A percentile compares a stretch with the other conserved stretches of the same genome.
These are phyloP conservation scores for Mrakia hoshinonis DNA, from an alignment of 768 basidiomycete genomes.

Conservation along the genomic window DNA sequence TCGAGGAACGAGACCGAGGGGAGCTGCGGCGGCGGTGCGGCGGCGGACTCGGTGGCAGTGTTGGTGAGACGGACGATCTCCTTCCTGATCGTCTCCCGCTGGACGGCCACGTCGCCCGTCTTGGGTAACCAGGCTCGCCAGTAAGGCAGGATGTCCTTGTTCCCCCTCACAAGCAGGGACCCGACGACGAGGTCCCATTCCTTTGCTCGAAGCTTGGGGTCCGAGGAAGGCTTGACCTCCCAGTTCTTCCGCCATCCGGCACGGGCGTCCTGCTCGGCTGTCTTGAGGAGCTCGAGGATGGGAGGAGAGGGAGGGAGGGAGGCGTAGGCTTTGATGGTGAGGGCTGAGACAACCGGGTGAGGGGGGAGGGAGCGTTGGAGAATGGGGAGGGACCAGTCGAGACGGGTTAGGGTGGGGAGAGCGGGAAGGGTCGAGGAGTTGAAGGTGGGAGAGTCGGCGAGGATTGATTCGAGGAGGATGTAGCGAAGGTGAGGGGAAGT, in stretches of 20 bases:
- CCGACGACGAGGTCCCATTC: slow-evolving; percentile 6
- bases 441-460: background rate
- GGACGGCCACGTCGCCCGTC: background rate
- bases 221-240: background rate
- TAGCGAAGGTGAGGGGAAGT: background rate
- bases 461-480: background rate
- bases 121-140: slow-evolving; percentile 3
- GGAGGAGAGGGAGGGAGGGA: background rate
- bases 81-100: background rate
- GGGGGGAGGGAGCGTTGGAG: slow-evolving; percentile 3
- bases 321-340: slow-evolving; percentile 4
- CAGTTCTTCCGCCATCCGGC: background rate
- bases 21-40: no score
- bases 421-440: background rate
- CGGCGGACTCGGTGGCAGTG: background rate
- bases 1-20: background rate
- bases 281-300: no score
- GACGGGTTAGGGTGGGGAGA: background rate
- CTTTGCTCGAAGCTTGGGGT: background rate
- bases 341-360: slow-evolving; percentile 1
- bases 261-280: background rate
- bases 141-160: background rate
- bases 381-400: slow-evolving; percentile 5
- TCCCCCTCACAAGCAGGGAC: background rate
- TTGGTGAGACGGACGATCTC: background rate